phyloP scores from a whole-genome alignment of 495 filamentous ascomycete genomes.

The Delitschia confertaspora region DNA sequence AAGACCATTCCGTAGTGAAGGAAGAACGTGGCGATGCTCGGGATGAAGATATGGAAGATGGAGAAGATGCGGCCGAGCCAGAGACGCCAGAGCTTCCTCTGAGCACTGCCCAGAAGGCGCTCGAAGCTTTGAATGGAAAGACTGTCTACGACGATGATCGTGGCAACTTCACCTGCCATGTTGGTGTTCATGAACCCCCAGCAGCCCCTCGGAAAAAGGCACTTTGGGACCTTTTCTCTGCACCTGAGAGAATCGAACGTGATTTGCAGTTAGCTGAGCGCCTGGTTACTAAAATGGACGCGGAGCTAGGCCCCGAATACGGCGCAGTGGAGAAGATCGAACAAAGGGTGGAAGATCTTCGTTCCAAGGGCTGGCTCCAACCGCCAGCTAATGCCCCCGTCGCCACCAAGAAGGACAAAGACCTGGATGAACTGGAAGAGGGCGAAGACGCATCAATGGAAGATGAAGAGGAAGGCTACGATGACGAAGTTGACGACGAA shows the following conservation, averaged over 20 bases:
- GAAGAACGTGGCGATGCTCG: conserved; percentile 54
- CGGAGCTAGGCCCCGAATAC: conserved; percentile 46
- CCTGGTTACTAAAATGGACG: conserved; percentile 68
- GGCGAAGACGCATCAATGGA: conserved; percentile 60
- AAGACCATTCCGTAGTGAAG: conserved; percentile 48
- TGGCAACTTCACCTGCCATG: conserved; percentile 94
- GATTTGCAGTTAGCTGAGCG: conserved; percentile 72
- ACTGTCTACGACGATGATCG: conserved; percentile 86
- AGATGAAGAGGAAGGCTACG: conserved; percentile 60
- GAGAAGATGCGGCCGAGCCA: conserved; percentile 42
- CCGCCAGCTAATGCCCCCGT: conserved; percentile 51
- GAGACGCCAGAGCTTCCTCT: conserved; percentile 28
- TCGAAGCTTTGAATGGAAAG: conserved; percentile 90
- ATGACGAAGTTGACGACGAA: conserved; percentile 82
- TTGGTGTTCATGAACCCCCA: conserved; percentile 87
- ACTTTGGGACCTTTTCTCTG: conserved; percentile 89
- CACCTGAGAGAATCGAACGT: conserved; percentile 77
- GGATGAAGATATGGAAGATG: conserved; percentile 56
- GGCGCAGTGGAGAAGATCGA: conserved; percentile 60
- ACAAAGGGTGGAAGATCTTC: conserved; percentile 73
- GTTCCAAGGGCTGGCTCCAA: conserved; percentile 63
- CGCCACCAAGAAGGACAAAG: conserved; percentile 51
- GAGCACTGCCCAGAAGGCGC: conserved; percentile 67
- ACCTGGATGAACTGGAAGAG: conserved; percentile 54
- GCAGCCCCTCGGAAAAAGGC: conserved; percentile 87